Evolutionary conservation across 2,329 filamentous ascomycete species (phyloP), one percentile per base, ranked within the genome.

Genomic region (Calonectria ilicicola): DNA sequence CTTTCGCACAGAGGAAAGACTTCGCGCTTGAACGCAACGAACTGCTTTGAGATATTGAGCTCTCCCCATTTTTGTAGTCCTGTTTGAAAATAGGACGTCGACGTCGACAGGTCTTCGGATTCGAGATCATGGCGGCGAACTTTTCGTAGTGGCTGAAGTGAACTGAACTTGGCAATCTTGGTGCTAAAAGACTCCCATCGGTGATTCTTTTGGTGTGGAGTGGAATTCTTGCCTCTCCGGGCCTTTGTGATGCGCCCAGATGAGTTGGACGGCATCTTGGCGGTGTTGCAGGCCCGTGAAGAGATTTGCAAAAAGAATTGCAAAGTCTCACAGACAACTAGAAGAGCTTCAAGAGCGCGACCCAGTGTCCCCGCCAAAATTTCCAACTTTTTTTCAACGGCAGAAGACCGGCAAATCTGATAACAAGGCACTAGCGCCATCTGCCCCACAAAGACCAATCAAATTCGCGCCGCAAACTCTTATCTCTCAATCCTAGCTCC

Each of bases 121-220:
- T 96, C 93, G 86, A 97, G 92, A 80, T 94, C 92, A 86, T 97
- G 91, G 82, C 93, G 93, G 84, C 95, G 94, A 79, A 97, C 93
- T 85, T 93, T 93, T 84, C 97, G 95, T 78, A 99, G 90, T 56
- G 97, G 97, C 80, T 99, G 96, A 85, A 99, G 89, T 38, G 91
- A 91, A 85, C 95, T 97, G 81, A 98, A 91, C 83, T 96, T 97
- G 75, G 94, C 91, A 83, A 98, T 94, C 84, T 97, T 97, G 81
- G 93, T 91, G 72, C 93, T 94, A 85, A 98, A 98, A 74, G 94
- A 93, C 85, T 98, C 94, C 91, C 95, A 98, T 82, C 94, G 91
- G 85, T 98, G 95, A 65, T 95, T 93, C 81, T 95, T 96, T 74
- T 93, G 92, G 77, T 95, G 94, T 64, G 89, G 87, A 29, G 95